Conservation (phyloP, 2,329 filamentous ascomycete genomes). For the Coccinonectria pachysandricola region DNA sequence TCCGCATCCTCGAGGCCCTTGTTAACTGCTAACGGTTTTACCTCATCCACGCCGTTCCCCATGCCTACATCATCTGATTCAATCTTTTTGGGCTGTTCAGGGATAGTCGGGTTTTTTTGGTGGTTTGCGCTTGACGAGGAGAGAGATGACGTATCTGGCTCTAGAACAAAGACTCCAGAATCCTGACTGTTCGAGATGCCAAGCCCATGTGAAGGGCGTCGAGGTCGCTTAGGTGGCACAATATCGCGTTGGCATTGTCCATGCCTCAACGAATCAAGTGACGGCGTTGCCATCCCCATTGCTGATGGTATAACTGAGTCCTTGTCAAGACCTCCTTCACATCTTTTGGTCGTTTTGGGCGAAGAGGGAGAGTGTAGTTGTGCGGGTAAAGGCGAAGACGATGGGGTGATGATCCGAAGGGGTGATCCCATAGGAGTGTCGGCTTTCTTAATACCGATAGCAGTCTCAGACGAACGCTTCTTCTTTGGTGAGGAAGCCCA, state of each 20-base stretch:
- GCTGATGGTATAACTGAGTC: no score
- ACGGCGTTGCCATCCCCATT: conserved; percentile 18
- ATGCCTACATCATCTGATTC: conserved; percentile 8
- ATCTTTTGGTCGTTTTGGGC: no score
- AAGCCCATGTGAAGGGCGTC: conserved; percentile 12
- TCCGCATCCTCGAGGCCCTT: no score
- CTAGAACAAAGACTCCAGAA: conserved; percentile 3
- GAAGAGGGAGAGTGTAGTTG: no score
- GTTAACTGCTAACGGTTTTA: no score
- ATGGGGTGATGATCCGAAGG: no score
- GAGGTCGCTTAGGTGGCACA: conserved; percentile 11
- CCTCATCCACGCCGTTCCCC: conserved; percentile 29
- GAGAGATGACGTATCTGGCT: conserved; percentile 7
- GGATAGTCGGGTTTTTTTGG: conserved; percentile 3
- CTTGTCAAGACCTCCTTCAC: no score
- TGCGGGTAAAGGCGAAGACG: conserved; percentile 27
- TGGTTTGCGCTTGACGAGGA: conserved; percentile 15
- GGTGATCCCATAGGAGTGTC: no score
- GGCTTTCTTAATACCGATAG: conserved; percentile 25
- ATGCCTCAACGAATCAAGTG: conserved; percentile 24
- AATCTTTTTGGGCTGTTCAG: conserved; percentile 6
- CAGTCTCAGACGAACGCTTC: conserved; percentile 4
- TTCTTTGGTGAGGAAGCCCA: conserved; percentile 15
- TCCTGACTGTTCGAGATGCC: conserved; percentile 3
- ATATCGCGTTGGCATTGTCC: conserved; percentile 12